A percentile compares a stretch with the other conserved stretches of the same genome.
Evolutionary conservation across 495 filamentous ascomycete species (phyloP).

Genomic region (Aspergillus incahuasiensis): DNA sequence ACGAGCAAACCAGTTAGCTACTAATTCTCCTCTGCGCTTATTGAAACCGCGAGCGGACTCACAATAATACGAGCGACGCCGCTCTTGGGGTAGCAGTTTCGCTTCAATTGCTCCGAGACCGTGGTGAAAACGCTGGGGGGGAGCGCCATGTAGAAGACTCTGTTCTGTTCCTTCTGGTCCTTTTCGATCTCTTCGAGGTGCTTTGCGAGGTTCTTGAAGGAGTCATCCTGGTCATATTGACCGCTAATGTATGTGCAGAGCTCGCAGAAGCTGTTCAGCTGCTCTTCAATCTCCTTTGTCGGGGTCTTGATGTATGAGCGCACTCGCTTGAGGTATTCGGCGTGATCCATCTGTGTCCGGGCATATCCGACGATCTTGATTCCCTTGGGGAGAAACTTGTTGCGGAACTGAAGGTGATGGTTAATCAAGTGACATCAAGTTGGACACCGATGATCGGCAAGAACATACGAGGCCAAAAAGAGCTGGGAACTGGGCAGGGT

Average conservation of each 20-base stretch:
- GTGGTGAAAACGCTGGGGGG: conserved; percentile 97
- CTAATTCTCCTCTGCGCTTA: not conserved
- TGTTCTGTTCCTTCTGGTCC: conserved; percentile 74
- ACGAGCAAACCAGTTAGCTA: conserved; percentile 13
- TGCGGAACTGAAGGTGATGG: conserved; percentile 67
- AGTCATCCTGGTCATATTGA: conserved; percentile 96
- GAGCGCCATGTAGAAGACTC: conserved; percentile 98
- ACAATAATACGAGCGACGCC: conserved; percentile 95
- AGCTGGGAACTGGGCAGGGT: conserved; percentile 73
- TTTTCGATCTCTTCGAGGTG: conserved; percentile 88
- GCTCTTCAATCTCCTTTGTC: conserved; percentile 94
- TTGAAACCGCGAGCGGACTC: conserved; percentile 17
- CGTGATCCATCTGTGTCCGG: conserved; percentile 97
- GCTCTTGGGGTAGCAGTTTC: conserved; percentile 85
- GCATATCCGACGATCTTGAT: conserved; percentile 99
- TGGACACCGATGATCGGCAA: not conserved
- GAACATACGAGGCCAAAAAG: conserved; percentile 91
- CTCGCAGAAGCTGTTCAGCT: conserved; percentile 81
- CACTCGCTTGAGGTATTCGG: conserved; percentile 88
- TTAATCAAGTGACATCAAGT: conserved; percentile 15
- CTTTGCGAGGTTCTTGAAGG: conserved; percentile 80
- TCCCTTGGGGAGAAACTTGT: conserved; percentile 97
- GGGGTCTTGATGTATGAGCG: conserved; percentile 98
- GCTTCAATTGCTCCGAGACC: conserved; percentile 94
- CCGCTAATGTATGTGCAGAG: conserved; percentile 91